A percentile compares a stretch with the other conserved stretches of the same genome.
These are phyloP conservation scores for Kodamaea hsintzibuensis DNA, from an alignment of 805 yeast species.

Conservation along the genomic window DNA sequence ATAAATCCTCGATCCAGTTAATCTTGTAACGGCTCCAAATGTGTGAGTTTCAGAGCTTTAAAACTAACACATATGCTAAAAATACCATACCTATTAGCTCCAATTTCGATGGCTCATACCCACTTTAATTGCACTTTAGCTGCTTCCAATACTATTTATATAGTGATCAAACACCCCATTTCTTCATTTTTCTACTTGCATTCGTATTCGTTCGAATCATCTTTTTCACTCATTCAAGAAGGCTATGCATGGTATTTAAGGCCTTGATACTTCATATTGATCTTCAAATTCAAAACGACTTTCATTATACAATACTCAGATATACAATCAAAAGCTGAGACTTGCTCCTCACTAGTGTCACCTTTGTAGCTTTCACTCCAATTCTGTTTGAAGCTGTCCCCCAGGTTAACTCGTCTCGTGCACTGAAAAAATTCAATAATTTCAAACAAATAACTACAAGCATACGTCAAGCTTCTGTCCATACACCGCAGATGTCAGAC, in stretches of 20 bases:
- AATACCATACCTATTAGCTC: no score
- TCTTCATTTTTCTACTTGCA: neutral
- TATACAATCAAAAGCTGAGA: neutral
- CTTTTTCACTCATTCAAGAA: neutral
- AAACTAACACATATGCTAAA: no score
- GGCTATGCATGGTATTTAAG: no score
- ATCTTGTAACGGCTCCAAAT: no score
- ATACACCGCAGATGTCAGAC: slow-evolving; percentile 4
- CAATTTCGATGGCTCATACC: neutral
- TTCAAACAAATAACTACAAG: neutral
- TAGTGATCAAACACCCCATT: neutral
- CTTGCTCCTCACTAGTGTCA: neutral
- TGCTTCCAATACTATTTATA: neutral
- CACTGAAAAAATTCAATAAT: neutral
- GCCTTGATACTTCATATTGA: neutral
- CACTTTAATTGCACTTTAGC: neutral
- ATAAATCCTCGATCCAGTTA: no score
- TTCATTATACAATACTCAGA: neutral
- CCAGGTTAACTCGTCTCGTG: neutral
- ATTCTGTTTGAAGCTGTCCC: neutral
- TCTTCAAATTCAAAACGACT: neutral
- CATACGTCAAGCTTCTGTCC: neutral
- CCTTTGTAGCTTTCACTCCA: neutral
- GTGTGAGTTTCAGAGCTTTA: no score
- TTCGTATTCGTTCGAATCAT: neutral